Base-by-base conservation (phyloP, 2,329 filamentous ascomycete species). In the Colletotrichum musicola region DNA sequence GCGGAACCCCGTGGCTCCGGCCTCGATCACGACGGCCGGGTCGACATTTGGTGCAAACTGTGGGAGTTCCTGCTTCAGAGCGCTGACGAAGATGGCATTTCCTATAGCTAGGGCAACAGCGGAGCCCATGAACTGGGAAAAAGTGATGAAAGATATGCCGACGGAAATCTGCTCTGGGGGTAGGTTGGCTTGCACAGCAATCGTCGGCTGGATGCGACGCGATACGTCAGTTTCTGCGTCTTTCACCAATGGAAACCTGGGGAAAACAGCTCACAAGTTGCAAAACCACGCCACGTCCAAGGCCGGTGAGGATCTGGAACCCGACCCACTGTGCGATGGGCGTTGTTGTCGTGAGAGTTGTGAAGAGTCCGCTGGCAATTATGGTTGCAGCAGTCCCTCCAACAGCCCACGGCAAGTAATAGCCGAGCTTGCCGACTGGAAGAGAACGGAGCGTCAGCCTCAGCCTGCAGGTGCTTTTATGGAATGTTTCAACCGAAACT, bases 1-100 rank as follows among this genome's bases (percentile, higher is more conserved):
- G 18, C 77, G 74, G 49, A 85, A 79, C 1, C 72, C 77, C 0
- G 80, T 80, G 3, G 82, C 83, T 4, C 84, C 84, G 0, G 82
- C 82, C 5, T 70, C 57, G 13, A 85, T 76, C 9, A 85, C 74
- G 0, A 70, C 62, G 4, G 73, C 50, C 0, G 78, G 64, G 54
- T 79, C 70, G 59, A 80, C 40, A 7, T 63, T 44, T 6, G 67
- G 46, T 12, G 51, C 53, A 7, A 55, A 51, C 16, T 18, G 25
- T 2, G 55, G 30, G 4, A 65, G 49, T 2, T 60, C 55, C 10
- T 22, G 16, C 44, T 56, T 65, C 35, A 65, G n/a, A 13, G 62
- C 50, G 14, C 49, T 42, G 4, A 35, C 49, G 38, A 78, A 77
- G n/a, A 77, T 72, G 25, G 70, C 71, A 59, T 76, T 74, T 7